Evolutionary conservation across 371 early-diverging fungal species (phyloP).

Genomic region (Dichotomocladium elegans): DNA sequence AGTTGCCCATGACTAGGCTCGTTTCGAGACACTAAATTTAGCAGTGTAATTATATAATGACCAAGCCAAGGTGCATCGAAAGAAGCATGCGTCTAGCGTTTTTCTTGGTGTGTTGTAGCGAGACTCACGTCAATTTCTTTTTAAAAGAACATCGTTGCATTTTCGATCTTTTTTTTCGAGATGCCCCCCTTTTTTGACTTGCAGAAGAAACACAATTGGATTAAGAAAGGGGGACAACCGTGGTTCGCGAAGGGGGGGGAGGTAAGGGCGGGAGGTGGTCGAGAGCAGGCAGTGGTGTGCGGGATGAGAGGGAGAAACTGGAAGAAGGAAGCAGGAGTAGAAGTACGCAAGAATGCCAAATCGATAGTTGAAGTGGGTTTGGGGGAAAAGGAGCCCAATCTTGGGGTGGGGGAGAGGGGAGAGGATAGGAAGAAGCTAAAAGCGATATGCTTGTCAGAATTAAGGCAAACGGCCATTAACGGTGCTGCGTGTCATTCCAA

Average conservation of each 20-base stretch:
- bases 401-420: no score
- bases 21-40: not conserved
- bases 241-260: not conserved
- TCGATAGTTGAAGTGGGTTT: no score
- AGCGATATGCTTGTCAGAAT: constrained; percentile 1
- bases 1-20: not conserved
- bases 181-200: no score
- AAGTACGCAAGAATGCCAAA: not conserved
- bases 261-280: not conserved
- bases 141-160: no score
- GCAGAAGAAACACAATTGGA: no score
- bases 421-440: no score
- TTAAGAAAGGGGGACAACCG: not conserved
- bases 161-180: no score
- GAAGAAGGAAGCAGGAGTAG: not conserved
- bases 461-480: not conserved
- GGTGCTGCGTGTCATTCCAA: constrained; percentile 9
- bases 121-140: no score
- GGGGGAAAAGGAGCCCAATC: no score
- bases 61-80: not conserved
- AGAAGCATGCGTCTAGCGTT: no score
- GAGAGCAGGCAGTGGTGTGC: not conserved
- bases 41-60: not conserved
- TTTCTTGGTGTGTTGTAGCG: no score
- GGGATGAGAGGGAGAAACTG: not conserved